Evolutionary conservation across 2,329 filamentous ascomycete species (phyloP), one percentile per base, ranked within the genome.

Genomic region (Penicillium sp.): DNA sequence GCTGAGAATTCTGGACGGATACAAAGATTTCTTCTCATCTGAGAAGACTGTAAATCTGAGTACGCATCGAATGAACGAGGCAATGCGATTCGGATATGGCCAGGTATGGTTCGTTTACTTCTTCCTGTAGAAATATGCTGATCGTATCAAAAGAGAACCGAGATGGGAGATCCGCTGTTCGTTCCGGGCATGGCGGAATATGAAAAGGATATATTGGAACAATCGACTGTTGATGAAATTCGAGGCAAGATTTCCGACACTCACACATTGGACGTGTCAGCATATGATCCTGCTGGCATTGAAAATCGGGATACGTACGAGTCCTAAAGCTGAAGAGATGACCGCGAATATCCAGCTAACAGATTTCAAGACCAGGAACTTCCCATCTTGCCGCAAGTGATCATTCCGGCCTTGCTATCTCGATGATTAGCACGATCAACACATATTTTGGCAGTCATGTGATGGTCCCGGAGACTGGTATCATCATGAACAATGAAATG

Each of bases 21-120:
- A 92, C 67, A 76, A 83, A 0, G 73, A 78, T 37, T 86, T 93
- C 48, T 87, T 85, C 19, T 76, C 85, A 13, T 75, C 81, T 1
- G 77, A 84, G 44, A 77, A 74, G 3, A 42, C 61, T 19, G 63
- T 83, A 21, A 88, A 91, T 64, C 77, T 96, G 0, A 91, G 88
- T 37, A 88, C 88, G 0, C 95, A 98, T 75, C 85, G 90, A 14
- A 83, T 96, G 62, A 86, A 92, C 68, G 95, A 98, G 79, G 89
- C 92, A 13, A 91, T 96, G 78, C 85, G 92, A 23, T 98, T 96
- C 72, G 92, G 86, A 3, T 98, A 97, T 71, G 92, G 88, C 37
- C 73, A 80, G 71, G 77, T 78, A 62, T 39, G 62, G 26, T 26
- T 35, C 23, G 13, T 25, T 10, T 29, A 5, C 14, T 4, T 48